A percentile compares a stretch with the other conserved stretches of the same genome.
Conservation (phyloP, 2,329 filamentous ascomycete species). For the Fusarium miscanthi region DNA sequence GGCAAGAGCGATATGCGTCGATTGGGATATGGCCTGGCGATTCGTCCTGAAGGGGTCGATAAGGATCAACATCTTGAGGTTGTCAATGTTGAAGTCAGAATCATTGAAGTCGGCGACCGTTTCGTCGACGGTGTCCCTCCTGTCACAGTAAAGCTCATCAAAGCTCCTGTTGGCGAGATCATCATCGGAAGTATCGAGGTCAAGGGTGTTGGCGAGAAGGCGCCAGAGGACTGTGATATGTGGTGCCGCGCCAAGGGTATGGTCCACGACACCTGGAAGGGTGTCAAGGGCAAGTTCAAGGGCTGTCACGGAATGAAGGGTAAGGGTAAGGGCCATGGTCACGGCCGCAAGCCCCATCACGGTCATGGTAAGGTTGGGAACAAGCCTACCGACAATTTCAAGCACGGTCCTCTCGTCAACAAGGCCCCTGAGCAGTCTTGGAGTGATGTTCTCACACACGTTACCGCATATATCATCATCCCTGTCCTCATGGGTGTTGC, state of each 20-base stretch:
- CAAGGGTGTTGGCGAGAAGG: constrained; percentile 41
- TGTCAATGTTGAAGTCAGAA: constrained; percentile 65
- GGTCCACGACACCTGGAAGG: constrained; percentile 44
- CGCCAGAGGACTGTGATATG: constrained; percentile 55
- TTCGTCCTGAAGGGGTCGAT: constrained; percentile 58
- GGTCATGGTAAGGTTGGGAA: constrained; percentile 34
- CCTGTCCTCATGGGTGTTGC: constrained; percentile 76
- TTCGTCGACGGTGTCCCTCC: constrained; percentile 66
- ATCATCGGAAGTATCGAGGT: constrained; percentile 63
- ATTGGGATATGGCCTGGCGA: constrained; percentile 63
- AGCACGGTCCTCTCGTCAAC: constrained; percentile 18
- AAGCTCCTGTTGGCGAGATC: constrained; percentile 65
- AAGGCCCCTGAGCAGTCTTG: constrained; percentile 51
- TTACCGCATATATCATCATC: constrained; percentile 72
- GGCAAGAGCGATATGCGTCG: constrained; percentile 51
- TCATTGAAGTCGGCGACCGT: constrained; percentile 68
- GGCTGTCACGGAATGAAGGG: constrained; percentile 43
- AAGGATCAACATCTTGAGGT: constrained; percentile 64
- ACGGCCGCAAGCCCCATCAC: constrained; percentile 26
- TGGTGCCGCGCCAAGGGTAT: constrained; percentile 61
- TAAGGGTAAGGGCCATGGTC: constrained; percentile 1
- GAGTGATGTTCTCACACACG: constrained; percentile 62
- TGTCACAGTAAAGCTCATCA: constrained; percentile 71
- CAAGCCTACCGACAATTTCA: constrained; percentile 39
- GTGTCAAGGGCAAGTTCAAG: constrained; percentile 43